phyloP scores from a whole-genome alignment of 768 basidiomycete genomes.

The Lactifluus subvellereus region DNA sequence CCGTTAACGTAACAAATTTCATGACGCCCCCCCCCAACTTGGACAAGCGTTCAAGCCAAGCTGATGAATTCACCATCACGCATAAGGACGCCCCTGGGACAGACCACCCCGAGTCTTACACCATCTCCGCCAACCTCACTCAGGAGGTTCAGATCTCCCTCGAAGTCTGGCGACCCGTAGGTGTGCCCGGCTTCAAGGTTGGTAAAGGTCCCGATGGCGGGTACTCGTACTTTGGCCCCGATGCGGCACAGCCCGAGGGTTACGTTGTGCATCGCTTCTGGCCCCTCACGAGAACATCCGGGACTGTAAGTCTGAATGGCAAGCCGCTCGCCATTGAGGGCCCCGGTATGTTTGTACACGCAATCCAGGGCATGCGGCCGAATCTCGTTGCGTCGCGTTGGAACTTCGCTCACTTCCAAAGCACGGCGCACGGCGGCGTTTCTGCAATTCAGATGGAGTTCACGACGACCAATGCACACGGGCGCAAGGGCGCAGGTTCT shows the following conservation, averaged over 20 bases:
- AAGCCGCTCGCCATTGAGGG: conserved; percentile 52
- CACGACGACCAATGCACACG: conserved; percentile 74
- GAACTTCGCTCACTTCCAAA: conserved; percentile 95
- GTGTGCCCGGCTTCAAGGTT: conserved; percentile 84
- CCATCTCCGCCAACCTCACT: conserved; percentile 71
- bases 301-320: conserved; percentile 64
- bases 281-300: conserved; percentile 60
- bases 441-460: conserved; percentile 96
- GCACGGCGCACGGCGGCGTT: conserved; percentile 61
- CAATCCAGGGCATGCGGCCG: conserved; percentile 97
- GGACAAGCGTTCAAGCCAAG: conserved; percentile 83
- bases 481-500: conserved; percentile 70
- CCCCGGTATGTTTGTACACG: conserved; percentile 85
- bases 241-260: conserved; percentile 64
- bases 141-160: conserved; percentile 77
- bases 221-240: conserved; percentile 78
- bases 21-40: conserved; percentile 64
- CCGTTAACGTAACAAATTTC: conserved; percentile 79
- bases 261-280: conserved; percentile 91
- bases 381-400: conserved; percentile 88
- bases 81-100: conserved; percentile 49
- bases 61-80: conserved; percentile 79
- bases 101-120: conserved; percentile 71
- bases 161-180: conserved; percentile 59
- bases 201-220: conserved; percentile 87